Conservation (phyloP, 2,329 filamentous ascomycete species). For the Grosmannia penicillata region DNA sequence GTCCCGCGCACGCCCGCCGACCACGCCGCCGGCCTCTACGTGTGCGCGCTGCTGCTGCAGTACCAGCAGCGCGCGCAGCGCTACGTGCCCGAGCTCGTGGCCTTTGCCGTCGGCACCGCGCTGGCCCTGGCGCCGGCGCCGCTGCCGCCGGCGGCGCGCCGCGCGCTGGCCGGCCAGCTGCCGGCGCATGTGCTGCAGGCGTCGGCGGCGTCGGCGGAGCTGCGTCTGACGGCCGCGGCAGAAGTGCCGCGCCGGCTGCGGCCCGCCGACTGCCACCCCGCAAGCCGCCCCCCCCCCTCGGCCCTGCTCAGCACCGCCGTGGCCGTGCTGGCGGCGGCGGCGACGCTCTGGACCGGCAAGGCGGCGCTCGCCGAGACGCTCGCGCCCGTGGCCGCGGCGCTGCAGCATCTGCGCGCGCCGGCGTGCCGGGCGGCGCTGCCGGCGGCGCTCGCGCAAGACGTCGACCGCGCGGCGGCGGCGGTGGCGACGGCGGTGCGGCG, state of each 20-base stretch:
- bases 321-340: conserved; percentile 50
- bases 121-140: conserved; percentile 43
- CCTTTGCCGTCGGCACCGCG: conserved; percentile 65
- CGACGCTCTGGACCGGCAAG: conserved; percentile 60
- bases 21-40: conserved; percentile 58
- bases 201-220: conserved; percentile 6
- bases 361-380: conserved; percentile 70
- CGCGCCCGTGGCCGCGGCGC: conserved; percentile 40
- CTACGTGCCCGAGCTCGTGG: conserved; percentile 78
- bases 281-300: too few species aligned
- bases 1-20: conserved; percentile 50
- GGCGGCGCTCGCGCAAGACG: conserved; percentile 7
- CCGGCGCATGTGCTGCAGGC: conserved; percentile 5
- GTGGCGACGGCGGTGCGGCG: conserved; percentile 33
- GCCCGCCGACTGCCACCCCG: conserved; percentile 11
- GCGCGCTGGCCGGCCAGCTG: conserved; percentile 20
- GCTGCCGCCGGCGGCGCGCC: conserved; percentile 14
- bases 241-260: conserved; percentile 6
- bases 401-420: conserved; percentile 46
- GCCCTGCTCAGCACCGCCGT: conserved; percentile 49
- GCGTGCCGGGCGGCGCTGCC: conserved; percentile 36
- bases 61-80: conserved; percentile 76
- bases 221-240: conserved; percentile 44
- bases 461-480: conserved; percentile 26
- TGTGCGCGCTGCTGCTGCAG: conserved; percentile 64